Evolutionary conservation across 2,329 filamentous ascomycete genomes (phyloP), one percentile per base, ranked within the genome.

Genomic region (Botrytis paeoniae): DNA sequence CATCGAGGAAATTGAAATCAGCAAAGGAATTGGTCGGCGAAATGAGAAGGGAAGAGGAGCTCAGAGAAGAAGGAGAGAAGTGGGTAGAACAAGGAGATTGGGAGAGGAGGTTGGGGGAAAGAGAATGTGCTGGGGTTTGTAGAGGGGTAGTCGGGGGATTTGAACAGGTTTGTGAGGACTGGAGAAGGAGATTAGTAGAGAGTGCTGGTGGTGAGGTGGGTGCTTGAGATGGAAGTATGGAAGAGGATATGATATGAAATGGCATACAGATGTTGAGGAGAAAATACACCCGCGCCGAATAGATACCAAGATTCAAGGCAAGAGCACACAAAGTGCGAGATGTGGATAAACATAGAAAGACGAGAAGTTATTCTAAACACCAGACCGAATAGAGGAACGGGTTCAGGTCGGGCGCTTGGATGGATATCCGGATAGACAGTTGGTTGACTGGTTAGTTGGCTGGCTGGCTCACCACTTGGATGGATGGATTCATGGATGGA

Each of bases 81-180:
- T 97, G 94, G 90, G 88, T 99, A 64, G 89, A 91, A 74, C 88
- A 88, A 54, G 94, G 93, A 10, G 92, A 94, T 78, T 98, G 95
- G 95, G 89, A 94, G 68, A 89, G 91, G 77, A 88, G 92, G 71
- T 82, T 98, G 51, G 85, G 88, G 76, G 90, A 89, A 71, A 88
- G 95, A 71, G 94, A 97, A 81, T 97, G 94, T 75, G 94, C 93
- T 12, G 87, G 87, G 35, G 92, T 95, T 22, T 98, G 96, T 82
- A 87, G 91, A 7, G 94, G 97, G 74, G 95, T 99, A 1, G 91
- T 98, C 48, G 91, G 92, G 63, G 96, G 96, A 0, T 98, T 99
- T 79, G 95, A 98, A 82, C 91, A 94, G 80, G 91, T 95, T 1
- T 98, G 94, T 83, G 91, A 95, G 73, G 88, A 89, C 73, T 96